These are phyloP conservation scores for Aspergillus jensenii DNA, from an alignment of 2,329 filamentous ascomycete genomes.

Conservation along the genomic window DNA sequence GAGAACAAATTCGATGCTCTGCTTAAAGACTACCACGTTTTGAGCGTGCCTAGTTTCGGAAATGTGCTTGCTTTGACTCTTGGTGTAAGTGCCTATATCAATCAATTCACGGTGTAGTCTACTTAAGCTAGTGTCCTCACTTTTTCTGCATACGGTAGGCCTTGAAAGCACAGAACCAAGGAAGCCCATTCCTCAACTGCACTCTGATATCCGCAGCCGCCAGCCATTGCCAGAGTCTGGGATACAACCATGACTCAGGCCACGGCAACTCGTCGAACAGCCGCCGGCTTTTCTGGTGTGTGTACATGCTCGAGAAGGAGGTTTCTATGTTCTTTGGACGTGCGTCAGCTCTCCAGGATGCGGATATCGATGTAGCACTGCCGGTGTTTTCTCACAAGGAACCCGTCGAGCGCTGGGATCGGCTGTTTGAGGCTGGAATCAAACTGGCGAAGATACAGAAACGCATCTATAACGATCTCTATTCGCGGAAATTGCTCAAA, in stretches of 20 bases:
- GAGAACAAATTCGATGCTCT: constrained; percentile 14
- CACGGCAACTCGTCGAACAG: constrained; percentile 15
- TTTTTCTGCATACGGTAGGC: background rate
- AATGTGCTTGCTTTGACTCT: constrained; percentile 23
- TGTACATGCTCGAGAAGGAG: constrained; percentile 21
- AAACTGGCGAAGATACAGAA: constrained; percentile 15
- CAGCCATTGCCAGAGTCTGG: constrained; percentile 21
- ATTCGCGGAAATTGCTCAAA: background rate
- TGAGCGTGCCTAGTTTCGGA: constrained; percentile 22
- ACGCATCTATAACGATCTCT: constrained; percentile 15
- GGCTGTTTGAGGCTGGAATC: constrained; percentile 12
- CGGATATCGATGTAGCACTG: constrained; percentile 21
- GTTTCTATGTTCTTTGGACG: constrained; percentile 19
- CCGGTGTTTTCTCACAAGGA: constrained; percentile 1
- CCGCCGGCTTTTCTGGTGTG: constrained; percentile 23
- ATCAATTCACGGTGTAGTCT: background rate
- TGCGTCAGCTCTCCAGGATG: constrained; percentile 19
- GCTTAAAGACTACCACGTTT: constrained; percentile 22
- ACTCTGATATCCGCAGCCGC: constrained; percentile 19
- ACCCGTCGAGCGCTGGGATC: constrained; percentile 15
- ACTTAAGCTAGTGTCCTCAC: background rate
- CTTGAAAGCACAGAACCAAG: constrained; percentile 17
- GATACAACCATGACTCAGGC: constrained; percentile 17
- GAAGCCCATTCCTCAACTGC: constrained; percentile 15
- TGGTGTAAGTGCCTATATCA: constrained; percentile 18